Evolutionary conservation across 139 green algal species (phyloP), one percentile per base, ranked within the genome.

Genomic region (Limnomonas spitsbergensis): DNA sequence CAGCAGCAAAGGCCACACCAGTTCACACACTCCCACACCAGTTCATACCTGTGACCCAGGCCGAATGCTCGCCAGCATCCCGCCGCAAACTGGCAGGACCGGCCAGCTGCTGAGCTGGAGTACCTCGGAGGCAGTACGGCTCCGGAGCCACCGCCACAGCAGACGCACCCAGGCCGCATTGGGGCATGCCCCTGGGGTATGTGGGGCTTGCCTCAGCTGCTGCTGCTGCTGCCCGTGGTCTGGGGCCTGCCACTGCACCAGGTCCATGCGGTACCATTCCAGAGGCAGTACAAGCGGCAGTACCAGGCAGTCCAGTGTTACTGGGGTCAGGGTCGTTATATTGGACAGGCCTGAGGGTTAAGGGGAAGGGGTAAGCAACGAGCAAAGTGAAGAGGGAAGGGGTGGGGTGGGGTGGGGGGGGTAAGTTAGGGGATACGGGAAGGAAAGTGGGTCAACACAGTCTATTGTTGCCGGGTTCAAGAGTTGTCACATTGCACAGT

Each of bases 281-380:
- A 73, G 53, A 1, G 88, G 86, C 79, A 94, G 75, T 61, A 92
- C 40, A 34, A 72, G 36, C 40, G 81, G 84, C 78, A 94, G 73
- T 38, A 89, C 54, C 4, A 83, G 61, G 14, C 36, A 32, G 42
- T 79, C 75, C 40, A 93, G 53, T 37, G 73, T 67, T 0, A 31
- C 47, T 7, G 42, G 73, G 4, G 69, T 78, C 47, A 93, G 70
- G 27, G 38, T n/a, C 40, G 38, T 29, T 47, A 88, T 0, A 40
- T 88, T 88, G 68, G 78, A 71, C 1, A 80, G 27, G 1, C 78
- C 77, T 66, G 56, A n/a, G n/a, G n/a, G n/a, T n/a, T n/a, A n/a
- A n/a, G n/a, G n/a, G n/a, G n/a, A n/a, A n/a, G n/a, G n/a, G n/a
- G n/a, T n/a, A n/a, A n/a, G n/a, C n/a, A n/a, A n/a, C n/a, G n/a